A percentile compares a stretch with the other conserved stretches of the same genome.
These are phyloP conservation scores for Trichoderma hamatum DNA, from an alignment of 2,329 filamentous ascomycete species.

Conservation along the genomic window DNA sequence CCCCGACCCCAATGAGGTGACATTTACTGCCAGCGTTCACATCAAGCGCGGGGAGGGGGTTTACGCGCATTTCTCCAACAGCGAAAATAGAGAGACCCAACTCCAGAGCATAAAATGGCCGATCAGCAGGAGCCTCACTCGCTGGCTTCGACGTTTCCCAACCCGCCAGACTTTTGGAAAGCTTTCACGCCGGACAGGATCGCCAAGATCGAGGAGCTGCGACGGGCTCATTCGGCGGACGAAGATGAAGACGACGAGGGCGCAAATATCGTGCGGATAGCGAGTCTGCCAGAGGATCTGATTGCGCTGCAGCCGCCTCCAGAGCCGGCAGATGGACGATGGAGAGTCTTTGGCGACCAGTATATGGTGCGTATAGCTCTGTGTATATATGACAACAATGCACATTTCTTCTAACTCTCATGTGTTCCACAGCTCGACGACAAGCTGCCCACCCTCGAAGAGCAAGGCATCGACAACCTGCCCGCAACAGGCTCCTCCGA, in stretches of 20 bases:
- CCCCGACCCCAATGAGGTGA: constrained; percentile 28
- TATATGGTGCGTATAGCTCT: constrained; percentile 52
- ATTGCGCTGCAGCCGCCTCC: constrained; percentile 78
- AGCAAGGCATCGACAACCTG: constrained; percentile 72
- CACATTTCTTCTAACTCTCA: background rate
- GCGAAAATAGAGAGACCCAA: background rate
- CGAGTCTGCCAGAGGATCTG: constrained; percentile 69
- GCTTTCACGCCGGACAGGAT: constrained; percentile 80
- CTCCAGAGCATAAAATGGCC: background rate
- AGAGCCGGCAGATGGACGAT: constrained; percentile 70
- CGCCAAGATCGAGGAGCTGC: constrained; percentile 54
- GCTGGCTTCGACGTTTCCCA: constrained; percentile 72
- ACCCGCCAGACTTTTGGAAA: constrained; percentile 87
- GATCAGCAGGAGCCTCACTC: constrained; percentile 51
- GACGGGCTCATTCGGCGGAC: constrained; percentile 40
- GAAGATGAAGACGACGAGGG: constrained; percentile 23
- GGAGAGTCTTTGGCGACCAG: constrained; percentile 72
- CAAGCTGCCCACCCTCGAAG: constrained; percentile 66
- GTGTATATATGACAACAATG: too few relatives aligned
- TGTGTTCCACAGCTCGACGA: constrained; percentile 54
- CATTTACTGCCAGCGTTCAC: background rate
- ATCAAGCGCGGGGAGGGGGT: constrained; percentile 21
- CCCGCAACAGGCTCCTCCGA: constrained; percentile 44
- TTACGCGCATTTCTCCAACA: background rate
- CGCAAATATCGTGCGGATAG: constrained; percentile 39